Evolutionary conservation across 2,329 filamentous ascomycete species (phyloP), one percentile per base, ranked within the genome.

Genomic region (Dichotomopilus funicola): DNA sequence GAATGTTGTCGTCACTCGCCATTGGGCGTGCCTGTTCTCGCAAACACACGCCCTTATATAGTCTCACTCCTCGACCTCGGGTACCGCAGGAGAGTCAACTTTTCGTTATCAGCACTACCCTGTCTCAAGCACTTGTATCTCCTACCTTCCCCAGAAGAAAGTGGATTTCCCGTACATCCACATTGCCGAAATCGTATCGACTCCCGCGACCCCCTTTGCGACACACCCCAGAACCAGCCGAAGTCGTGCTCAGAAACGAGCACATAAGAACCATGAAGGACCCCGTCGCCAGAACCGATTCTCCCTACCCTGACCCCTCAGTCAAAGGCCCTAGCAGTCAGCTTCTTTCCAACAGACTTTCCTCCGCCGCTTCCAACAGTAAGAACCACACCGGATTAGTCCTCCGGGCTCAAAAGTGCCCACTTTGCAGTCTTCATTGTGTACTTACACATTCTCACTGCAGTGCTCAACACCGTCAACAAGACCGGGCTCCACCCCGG

Each of bases 401-500:
- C 62, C 55, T 58, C 19, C 60, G 45, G 38, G 27, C 33, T 33
- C 43, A 13, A 27, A 27, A 27, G 19, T 27, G 38, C 48, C 33
- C 45, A 34, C 44, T 49, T 8, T 9, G 36, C 33, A 35, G 33
- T 13, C 13, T 6, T 5, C 37, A 5, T 40, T 38, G n/a, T 51
- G 27, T 19, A 8, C 45, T 10, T n/a, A 27, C 44, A 27, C 34
- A 47, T 55, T 52, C 55, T 64, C 54, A 59, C 57, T 54, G 49
- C 12, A 81, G 78, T 83, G 79, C 73, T 71, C 68, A 78, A 73
- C 67, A 80, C 77, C 70, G 81, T 96, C 69, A 96, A 96, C 84
- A 92, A 91, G 79, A 96, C 91, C 67, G 83, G 83, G 67, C 86
- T 96, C 66, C 91, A 96, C 82, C 91, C 91, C 61, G 78, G 84